Percentiles rank a stretch among this genome's conserved stretches.
Conservation (phyloP, 192 early-diverging fungal species). For the Mortierella antarctica region DNA sequence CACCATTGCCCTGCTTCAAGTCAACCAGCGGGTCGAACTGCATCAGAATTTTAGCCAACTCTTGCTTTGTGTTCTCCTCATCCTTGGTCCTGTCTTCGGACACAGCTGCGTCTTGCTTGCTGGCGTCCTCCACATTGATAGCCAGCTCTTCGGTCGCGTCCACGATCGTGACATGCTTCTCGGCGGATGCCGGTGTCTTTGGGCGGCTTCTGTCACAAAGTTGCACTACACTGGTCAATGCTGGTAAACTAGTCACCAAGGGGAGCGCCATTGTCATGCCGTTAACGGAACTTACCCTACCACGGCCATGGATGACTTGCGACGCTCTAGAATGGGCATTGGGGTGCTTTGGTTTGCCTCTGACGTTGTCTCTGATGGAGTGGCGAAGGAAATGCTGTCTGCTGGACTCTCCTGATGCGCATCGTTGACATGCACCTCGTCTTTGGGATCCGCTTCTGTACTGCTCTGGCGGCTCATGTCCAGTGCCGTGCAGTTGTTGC, state of each 20-base stretch:
- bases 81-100: conserved; percentile 12
- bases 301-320: conserved; percentile 8
- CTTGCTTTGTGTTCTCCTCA: conserved; percentile 27
- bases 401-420: neutral
- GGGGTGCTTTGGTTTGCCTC: neutral
- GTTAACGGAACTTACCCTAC: neutral
- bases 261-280: neutral
- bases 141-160: neutral
- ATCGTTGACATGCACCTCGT: too few relatives aligned
- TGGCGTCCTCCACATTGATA: neutral
- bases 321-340: conserved; percentile 1
- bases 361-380: neutral
- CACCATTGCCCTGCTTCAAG: conserved; percentile 5
- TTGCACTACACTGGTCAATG: neutral
- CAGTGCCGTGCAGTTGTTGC: too few relatives aligned
- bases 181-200: conserved; percentile 14
- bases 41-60: conserved; percentile 41
- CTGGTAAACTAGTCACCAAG: neutral
- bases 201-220: conserved; percentile 12
- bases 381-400: neutral
- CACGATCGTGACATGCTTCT: conserved; percentile 50
- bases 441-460: too few relatives aligned
- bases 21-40: conserved; percentile 50
- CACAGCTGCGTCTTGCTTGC: neutral
- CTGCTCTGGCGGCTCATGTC: too few relatives aligned